Conservation (phyloP, 768 basidiomycete species). For the Pleurotus tuber-regium region DNA sequence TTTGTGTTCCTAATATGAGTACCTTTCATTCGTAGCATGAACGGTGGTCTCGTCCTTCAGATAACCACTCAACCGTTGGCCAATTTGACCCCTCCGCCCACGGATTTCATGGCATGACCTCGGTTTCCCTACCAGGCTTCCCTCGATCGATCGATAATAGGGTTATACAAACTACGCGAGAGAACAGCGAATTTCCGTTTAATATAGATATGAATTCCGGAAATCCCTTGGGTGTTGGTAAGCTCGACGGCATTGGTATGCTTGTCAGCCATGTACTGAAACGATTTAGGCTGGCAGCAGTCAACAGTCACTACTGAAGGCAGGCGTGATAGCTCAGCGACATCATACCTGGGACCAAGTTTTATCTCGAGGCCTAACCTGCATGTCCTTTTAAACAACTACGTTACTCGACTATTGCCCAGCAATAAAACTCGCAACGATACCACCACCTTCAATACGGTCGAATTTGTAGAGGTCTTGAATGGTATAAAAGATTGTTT, state of each 20-base stretch:
- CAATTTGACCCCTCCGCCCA: slow-evolving; percentile 24
- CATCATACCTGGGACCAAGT: slow-evolving; percentile 22
- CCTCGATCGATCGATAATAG: slow-evolving; percentile 15
- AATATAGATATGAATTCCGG: slow-evolving; percentile 31
- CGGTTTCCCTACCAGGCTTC: slow-evolving; percentile 22
- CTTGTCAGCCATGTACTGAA: neutral
- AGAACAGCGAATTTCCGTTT: slow-evolving; percentile 23
- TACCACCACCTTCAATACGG: slow-evolving; percentile 15
- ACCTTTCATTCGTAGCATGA: slow-evolving; percentile 23
- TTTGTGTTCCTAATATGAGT: neutral
- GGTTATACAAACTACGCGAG: no score
- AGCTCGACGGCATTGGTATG: neutral
- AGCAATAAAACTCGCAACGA: neutral
- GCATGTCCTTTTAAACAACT: slow-evolving; percentile 19
- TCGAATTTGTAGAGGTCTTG: slow-evolving; percentile 14
- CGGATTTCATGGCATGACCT: no score
- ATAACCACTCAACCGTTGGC: slow-evolving; percentile 25
- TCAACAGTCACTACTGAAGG: slow-evolving; percentile 17
- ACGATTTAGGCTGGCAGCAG: slow-evolving; percentile 19
- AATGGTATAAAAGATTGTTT: neutral
- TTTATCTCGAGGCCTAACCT: slow-evolving; percentile 23
- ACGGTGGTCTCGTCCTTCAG: slow-evolving; percentile 20
- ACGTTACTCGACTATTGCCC: slow-evolving; percentile 14
- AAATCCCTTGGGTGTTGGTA: slow-evolving; percentile 27
- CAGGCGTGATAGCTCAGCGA: slow-evolving; percentile 20